Evolutionary conservation across 2,329 filamentous ascomycete species (phyloP).

Genomic region (Fusarium sp.): DNA sequence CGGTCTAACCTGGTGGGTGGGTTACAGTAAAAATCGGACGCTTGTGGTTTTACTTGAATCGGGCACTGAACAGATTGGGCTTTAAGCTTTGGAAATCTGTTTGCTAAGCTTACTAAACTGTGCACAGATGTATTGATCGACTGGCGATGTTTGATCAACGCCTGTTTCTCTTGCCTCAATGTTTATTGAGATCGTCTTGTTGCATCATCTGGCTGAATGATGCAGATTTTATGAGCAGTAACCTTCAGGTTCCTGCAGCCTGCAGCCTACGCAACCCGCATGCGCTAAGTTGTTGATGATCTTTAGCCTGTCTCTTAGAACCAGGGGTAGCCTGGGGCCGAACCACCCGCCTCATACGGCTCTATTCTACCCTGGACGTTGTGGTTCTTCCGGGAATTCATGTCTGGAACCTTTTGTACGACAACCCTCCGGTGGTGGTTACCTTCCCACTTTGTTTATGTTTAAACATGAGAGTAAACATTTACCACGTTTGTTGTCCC

Average conservation of each 20-base stretch:
- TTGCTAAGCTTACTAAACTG: background rate
- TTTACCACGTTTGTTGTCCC: background rate
- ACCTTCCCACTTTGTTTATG: background rate
- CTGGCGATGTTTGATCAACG: too few species aligned
- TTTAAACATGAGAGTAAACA: background rate
- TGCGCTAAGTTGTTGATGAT: slow-evolving; percentile 24
- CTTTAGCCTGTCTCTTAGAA: slow-evolving; percentile 22
- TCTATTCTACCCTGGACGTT: background rate
- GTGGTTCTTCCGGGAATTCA: background rate
- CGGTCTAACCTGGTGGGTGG: slow-evolving; percentile 1
- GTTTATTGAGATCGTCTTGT: background rate
- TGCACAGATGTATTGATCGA: background rate
- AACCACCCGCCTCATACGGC: slow-evolving; percentile 1
- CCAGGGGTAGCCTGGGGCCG: slow-evolving; percentile 4
- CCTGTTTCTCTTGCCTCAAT: background rate
- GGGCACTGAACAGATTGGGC: background rate
- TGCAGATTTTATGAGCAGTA: background rate
- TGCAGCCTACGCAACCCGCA: slow-evolving; percentile 12
- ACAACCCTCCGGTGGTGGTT: background rate
- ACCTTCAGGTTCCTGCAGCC: background rate
- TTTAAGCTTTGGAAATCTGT: background rate
- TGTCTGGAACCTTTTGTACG: background rate
- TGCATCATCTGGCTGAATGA: background rate
- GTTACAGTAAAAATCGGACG: slow-evolving; percentile 26
- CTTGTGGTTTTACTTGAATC: background rate